Base-by-base conservation (phyloP, 148 eudicot genomes). In the Persicaria tinctoria region DNA sequence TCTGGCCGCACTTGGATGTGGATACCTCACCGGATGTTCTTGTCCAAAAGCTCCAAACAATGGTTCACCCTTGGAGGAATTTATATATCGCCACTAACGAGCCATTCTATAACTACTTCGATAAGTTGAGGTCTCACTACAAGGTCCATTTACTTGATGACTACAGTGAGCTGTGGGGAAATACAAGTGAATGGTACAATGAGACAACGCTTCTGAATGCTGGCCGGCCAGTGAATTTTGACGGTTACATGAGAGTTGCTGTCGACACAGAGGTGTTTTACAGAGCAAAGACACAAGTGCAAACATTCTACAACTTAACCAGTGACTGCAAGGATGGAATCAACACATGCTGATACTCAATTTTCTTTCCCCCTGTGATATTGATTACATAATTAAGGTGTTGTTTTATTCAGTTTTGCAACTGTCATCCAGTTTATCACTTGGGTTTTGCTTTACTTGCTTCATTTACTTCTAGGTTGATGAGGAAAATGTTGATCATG, bases 121-220 rank as follows among this genome's bases (percentile, higher is more conserved):
- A 95, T 81, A 92, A 85, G 75, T 76, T 95, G 79, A 92, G 98
- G 86, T 95, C 98, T 51, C 90, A 90, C 45, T 95, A 92, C 83
- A 86, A 89, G 76, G 88, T 95, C 38, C 98, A 90, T 85, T 84
- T 95, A 88, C 96, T 92, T 18, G 96, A 95, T 80, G 98, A 95
- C 81, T 95, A 95, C 57, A 84, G 83, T 78, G 85, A 86, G 46
- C 59, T 90, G 84, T 92, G 98, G 98, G 93, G 87, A 66, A 92
- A 90, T 76, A 90, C 88, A n/a, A 95, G 98, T 69, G 97, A 92
- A n/a, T 95, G 98, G 98, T 92, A 89, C 77, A 95, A 95, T 41
- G 96, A 95, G 83, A 90, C 93, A 5, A 83, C 54, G 12, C 27
- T 74, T 54, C 82, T 92, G 54, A 95, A 95, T 75, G 86, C 84